Conservation (phyloP, 177 flowering plant species). For the Vitis hybrid region DNA sequence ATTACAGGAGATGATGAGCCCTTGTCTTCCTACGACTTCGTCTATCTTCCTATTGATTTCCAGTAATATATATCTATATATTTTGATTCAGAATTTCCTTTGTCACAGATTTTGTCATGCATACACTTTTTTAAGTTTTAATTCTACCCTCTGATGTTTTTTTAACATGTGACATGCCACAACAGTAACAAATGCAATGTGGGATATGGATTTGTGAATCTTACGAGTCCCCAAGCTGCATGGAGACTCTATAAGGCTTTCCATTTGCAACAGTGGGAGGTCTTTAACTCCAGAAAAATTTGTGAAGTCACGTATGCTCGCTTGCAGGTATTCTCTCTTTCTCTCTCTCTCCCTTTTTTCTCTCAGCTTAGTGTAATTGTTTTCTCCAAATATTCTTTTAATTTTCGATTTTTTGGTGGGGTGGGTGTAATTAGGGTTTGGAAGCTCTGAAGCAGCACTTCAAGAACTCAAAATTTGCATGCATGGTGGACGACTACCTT, state of each 20-base stretch:
- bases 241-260: conserved; percentile 83
- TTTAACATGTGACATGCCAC: too few relatives aligned
- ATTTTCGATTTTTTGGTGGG: too few relatives aligned
- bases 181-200: conserved; percentile 93
- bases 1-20: conserved; percentile 56
- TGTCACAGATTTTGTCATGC: too few relatives aligned
- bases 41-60: conserved; percentile 94
- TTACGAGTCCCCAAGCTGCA: conserved; percentile 80
- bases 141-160: too few relatives aligned
- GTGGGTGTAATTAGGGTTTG: conserved; percentile 42
- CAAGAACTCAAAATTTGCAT: conserved; percentile 87
- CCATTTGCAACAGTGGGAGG: conserved; percentile 83
- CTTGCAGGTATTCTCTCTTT: conserved; percentile 51
- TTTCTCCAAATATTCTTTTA: too few relatives aligned
- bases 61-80: conserved; percentile 33
- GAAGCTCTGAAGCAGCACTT: conserved; percentile 88
- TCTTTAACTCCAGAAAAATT: conserved; percentile 87
- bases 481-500: conserved; percentile 74
- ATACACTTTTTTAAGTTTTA: not conserved
- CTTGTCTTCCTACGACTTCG: conserved; percentile 81
- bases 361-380: too few relatives aligned
- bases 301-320: conserved; percentile 89
- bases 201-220: conserved; percentile 95
- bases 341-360: too few relatives aligned
- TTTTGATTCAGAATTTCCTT: too few relatives aligned